Evolutionary conservation across 2,329 filamentous ascomycete genomes (phyloP), one percentile per base, ranked within the genome.

Genomic region (Ilyonectria robusta): DNA sequence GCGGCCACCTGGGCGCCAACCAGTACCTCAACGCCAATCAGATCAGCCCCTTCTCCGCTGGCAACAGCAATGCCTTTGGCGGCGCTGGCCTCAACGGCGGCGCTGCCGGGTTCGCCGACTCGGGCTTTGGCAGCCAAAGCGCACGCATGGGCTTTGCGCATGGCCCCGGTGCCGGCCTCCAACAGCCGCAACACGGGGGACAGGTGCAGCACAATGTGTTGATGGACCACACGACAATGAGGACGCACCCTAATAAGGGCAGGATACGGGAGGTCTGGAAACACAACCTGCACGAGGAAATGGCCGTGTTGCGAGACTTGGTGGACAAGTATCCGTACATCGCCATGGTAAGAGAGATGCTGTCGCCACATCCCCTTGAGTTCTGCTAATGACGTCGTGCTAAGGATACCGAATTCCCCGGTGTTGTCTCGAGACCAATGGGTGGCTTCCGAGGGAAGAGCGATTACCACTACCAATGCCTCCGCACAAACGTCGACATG

Each of bases 351-450:
- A 85, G 92, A 69, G 44, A 53, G 19, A 56, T 55, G 54, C 15
- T 15, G 42, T 62, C 55, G 31, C 42, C 61, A 48, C 37, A 31
- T 26, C 33, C 47, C 15, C 26, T 29, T 23, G 51, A 60, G 40
- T 55, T 51, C 29, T 64, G 54, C 69, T 75, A 65, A 76, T 71
- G 51, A 66, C 48, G 46, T 11, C 26, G 40, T 35, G 62, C 70
- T 58, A 78, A 97, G 95, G 96, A 99, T 79, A 98, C 96, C 26
- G 95, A 98, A 79, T 99, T 99, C 75, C 96, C 96, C n/a, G 96
- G 96, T 64, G 94, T 99, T 59, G 95, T 99, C 59, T 94, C 95
- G 29, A 90, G 96, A 73, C 96, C 96, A 2, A 98, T 99, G 87
- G 96, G 96, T 55, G 91, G 92, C 62, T 99, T 99, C 81, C 90